phyloP scores from a whole-genome alignment of 768 basidiomycete species.

The Leccinum aurantiacum region DNA sequence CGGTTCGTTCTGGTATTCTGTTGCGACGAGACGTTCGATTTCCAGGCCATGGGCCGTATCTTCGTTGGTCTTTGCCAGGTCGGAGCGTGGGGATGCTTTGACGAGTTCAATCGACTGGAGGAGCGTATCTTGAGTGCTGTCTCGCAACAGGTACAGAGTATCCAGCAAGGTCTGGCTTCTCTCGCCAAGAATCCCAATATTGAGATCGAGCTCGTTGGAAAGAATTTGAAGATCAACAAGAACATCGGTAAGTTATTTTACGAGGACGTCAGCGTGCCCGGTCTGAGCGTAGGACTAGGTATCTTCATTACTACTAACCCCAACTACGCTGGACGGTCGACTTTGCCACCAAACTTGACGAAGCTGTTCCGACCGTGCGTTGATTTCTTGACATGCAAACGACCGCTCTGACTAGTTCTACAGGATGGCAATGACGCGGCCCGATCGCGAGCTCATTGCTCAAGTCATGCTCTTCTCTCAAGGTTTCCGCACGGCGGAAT shows the following conservation, averaged over 20 bases:
- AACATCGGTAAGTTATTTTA: constrained; percentile 68
- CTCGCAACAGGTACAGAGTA: constrained; percentile 98
- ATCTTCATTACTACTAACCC: constrained; percentile 99
- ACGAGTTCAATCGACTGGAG: constrained; percentile 97
- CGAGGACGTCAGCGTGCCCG: not conserved
- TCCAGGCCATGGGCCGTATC: constrained; percentile 99
- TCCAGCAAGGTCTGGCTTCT: constrained; percentile 91
- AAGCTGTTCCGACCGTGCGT: constrained; percentile 92
- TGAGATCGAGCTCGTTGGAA: constrained; percentile 95
- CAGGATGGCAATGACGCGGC: constrained; percentile 99
- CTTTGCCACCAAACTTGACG: constrained; percentile 81
- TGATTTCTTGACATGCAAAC: not conserved
- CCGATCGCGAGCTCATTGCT: constrained; percentile 96
- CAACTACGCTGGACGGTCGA: constrained; percentile 96
- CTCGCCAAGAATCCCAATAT: constrained; percentile 79
- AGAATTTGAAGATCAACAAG: constrained; percentile 87
- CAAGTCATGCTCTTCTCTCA: constrained; percentile 99
- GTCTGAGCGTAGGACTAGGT: constrained; percentile 43
- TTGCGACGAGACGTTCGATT: constrained; percentile 99
- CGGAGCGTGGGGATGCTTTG: constrained; percentile 98
- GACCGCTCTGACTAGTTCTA: constrained; percentile 11
- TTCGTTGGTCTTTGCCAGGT: constrained; percentile 99
- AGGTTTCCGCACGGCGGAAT: constrained; percentile 97
- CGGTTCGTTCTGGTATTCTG: constrained; percentile 99
- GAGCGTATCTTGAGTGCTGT: constrained; percentile 98